These are phyloP conservation scores for Vitrella brassicaformis DNA, from an alignment of 73 alveolate species.

Conservation along the genomic window DNA sequence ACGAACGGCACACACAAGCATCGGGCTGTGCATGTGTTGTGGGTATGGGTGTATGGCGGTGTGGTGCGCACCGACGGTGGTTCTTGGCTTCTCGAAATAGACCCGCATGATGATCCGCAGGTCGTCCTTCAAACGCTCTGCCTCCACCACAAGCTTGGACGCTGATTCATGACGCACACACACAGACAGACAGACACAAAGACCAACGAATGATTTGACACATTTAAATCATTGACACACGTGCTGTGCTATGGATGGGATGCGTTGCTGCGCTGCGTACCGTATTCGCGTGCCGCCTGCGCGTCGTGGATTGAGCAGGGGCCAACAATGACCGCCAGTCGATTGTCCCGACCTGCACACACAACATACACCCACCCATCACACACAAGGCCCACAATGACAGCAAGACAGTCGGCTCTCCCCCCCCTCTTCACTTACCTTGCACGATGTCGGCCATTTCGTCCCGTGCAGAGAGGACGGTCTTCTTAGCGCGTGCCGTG, in stretches of 20 bases:
- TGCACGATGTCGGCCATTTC: not conserved
- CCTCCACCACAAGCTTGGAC: not conserved
- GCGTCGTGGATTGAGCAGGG: conserved; percentile 40
- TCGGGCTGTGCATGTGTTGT: not conserved
- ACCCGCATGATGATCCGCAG: conserved; percentile 25
- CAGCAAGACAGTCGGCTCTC: too few relatives aligned
- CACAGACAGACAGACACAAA: too few relatives aligned
- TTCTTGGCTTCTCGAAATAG: conserved; percentile 33
- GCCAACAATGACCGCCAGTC: conserved; percentile 19
- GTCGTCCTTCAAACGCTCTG: conserved; percentile 9
- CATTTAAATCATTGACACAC: too few relatives aligned
- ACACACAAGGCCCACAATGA: too few relatives aligned
- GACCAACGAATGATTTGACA: too few relatives aligned
- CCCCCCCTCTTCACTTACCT: too few relatives aligned
- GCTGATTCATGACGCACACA: too few relatives aligned
- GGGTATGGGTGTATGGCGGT: not conserved
- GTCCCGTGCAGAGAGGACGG: not conserved
- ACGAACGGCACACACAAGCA: not conserved
- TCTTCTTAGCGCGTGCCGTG: not conserved
- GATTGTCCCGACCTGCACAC: conserved; percentile 3
- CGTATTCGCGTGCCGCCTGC: conserved; percentile 29
- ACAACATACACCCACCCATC: too few relatives aligned
- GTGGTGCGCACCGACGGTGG: not conserved
- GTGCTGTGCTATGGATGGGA: too few relatives aligned
- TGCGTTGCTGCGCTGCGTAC: too few relatives aligned